Conservation (phyloP, 78 protist genomes). For the Dictyostelium brefeldianum region DNA sequence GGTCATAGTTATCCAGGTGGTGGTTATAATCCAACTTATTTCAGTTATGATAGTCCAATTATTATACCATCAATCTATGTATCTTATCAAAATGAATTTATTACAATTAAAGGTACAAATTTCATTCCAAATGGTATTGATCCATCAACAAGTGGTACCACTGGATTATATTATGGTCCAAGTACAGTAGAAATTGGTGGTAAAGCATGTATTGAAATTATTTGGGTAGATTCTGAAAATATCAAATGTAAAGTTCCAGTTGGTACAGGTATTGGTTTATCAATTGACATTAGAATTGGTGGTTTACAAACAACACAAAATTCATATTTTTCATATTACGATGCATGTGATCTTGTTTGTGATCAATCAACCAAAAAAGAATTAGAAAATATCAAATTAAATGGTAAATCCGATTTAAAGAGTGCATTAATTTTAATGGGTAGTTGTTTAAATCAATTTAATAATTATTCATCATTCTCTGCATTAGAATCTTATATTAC, state of each 20-base stretch:
- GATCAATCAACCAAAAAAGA: background rate
- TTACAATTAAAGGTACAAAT: background rate
- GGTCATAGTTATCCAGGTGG: no score
- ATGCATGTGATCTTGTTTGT: background rate
- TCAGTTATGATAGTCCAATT: no score
- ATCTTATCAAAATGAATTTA: background rate
- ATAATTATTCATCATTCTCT: no score
- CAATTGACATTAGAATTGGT: conserved; percentile 7
- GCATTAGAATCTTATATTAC: no score
- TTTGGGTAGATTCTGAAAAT: conserved; percentile 23
- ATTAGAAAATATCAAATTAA: background rate
- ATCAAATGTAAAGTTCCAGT: conserved; percentile 30
- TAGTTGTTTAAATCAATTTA: background rate
- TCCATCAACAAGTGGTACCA: no score
- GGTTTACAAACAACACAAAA: background rate
- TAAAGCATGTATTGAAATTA: background rate
- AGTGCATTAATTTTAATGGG: conserved; percentile 3
- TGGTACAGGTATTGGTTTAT: conserved; percentile 2
- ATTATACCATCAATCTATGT: no score
- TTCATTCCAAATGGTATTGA: background rate
- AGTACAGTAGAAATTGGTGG: conserved; percentile 21
- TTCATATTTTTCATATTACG: background rate
- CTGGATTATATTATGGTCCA: background rate
- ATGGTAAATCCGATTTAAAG: background rate
- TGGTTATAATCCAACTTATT: no score